phyloP scores from a whole-genome alignment of 352 stramenopile genomes.

The Pythium insidiosum region DNA sequence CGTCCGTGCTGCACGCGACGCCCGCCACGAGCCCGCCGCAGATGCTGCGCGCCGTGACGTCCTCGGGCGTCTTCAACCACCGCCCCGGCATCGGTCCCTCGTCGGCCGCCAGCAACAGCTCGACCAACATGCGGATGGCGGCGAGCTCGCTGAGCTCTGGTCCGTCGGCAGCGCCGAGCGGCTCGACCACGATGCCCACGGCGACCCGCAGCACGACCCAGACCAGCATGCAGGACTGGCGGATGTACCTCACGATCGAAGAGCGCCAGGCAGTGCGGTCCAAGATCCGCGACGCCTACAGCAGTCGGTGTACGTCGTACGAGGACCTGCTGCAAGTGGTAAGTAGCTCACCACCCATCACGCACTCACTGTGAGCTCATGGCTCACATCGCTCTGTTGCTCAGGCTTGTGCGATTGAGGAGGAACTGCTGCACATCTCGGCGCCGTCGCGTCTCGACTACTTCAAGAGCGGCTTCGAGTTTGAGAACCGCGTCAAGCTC shows the following conservation, averaged over 20 bases:
- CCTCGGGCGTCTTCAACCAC: constrained; percentile 78
- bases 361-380: background rate
- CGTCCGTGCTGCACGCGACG: constrained; percentile 65
- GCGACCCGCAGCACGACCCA: constrained; percentile 52
- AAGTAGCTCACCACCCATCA: constrained; percentile 10
- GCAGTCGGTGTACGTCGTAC: constrained; percentile 73
- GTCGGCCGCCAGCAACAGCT: constrained; percentile 1
- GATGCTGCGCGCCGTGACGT: constrained; percentile 79
- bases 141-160: constrained; percentile 1
- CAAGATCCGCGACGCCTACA: constrained; percentile 85
- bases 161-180: constrained; percentile 17
- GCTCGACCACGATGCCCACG: constrained; percentile 11
- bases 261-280: constrained; percentile 82
- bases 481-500: constrained; percentile 85
- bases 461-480: constrained; percentile 89
- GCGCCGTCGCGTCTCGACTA: constrained; percentile 83
- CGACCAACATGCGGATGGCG: constrained; percentile 3
- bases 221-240: constrained; percentile 77
- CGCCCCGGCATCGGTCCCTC: constrained; percentile 17
- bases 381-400: background rate
- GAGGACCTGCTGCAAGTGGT: constrained; percentile 88
- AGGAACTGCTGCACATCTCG: constrained; percentile 85
- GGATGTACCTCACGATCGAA: constrained; percentile 88
- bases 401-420: constrained; percentile 82
- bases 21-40: constrained; percentile 66